Base-by-base conservation (phyloP, 345 rosid species). In the Sisymbrium irio region DNA sequence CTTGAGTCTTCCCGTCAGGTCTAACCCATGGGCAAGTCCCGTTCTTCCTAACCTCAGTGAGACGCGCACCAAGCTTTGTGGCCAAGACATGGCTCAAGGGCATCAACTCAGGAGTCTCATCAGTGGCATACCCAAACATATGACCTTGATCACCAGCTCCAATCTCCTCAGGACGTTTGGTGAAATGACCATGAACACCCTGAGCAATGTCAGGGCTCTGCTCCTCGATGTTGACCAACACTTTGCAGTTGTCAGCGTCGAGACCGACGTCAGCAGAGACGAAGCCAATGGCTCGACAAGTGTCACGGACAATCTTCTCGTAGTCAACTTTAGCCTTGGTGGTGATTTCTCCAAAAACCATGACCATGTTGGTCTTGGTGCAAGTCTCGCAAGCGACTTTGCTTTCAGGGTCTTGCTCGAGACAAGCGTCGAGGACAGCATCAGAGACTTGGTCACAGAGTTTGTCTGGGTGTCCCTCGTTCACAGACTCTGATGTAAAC, bases 391-490 rank as follows among this genome's bases (percentile, higher is more conserved):
- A 88, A 12, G 91, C 93, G 65, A 88, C 93, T 86, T 88, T 88
- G 93, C 91, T 88, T 53, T 83, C 86, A 22, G 93, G 89, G 71
- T 88, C 93, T 83, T 88, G 83, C 72, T 81, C 88, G 18, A 88
- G 91, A 79, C 93, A 88, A 55, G 93, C 93, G 39, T 88, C 93
- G 2, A 88, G 91, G 65, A 88, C 88, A 0, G 93, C 93, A 76
- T 86, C 93, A 27, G 93, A 88, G 75, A 88, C 79, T 81, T 86
- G 93, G 81, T 88, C 93, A 47, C 93, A 88, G 45, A 88, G 83
- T 84, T 88, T 86, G 89, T 88, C 93, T 1, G 93, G 93, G 84
- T 88, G 91, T 17, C 93, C 93, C 86, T 88, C 91, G 62, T 88
- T 88, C 72, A 88, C 93, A 32, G 93, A 88, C 74, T 88, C 93